Base-by-base conservation (phyloP, 2,329 filamentous ascomycete species). In the Pseudocercospora fijiensis region DNA sequence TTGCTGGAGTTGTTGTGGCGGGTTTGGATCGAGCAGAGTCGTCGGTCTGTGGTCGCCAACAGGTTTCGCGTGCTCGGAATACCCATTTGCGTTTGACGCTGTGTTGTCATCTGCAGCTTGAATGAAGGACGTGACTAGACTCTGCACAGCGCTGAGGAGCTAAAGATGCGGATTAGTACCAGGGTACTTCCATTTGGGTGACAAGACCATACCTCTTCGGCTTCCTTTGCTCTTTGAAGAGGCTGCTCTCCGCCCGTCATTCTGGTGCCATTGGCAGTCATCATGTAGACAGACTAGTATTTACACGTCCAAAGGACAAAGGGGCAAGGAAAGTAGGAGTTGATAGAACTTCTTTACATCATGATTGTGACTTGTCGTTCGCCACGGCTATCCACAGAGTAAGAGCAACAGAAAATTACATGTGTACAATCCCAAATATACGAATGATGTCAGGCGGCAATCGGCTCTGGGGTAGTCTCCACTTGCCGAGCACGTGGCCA, bases 81-180 rank as follows among this genome's bases (percentile, higher is more conserved):
- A 61, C 75, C 87, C 67, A 84, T 83, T 79, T 67, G 84, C 80
- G 24, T 87, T 0, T 82, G 58, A 78, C 81, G 69, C 84, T 87
- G 81, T 28, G 7, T 6, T 80, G 61, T 88, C 82, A 76, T 93
- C 90, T 45, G 90, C 88, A n/a, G 83, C 80, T 65, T 80, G 83
- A 70, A 94, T 86, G 76, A 90, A 92, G 0, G 88, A 87, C 20
- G 92, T 79, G 62, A 93, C 84, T 60, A 92, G 81, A 8, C 82
- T 78, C 76, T 88, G 85, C 56, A 93, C 85, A 3, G 88, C 85
- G 61, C 84, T 81, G 56, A 92, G 83, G 53, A 92, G 83, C 90
- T 92, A 69, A 24, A 24, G 24, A 11, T 62, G 67, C 13, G 24
- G 30, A 59, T 68, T 26, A 67, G 56, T 56, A 58, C 41, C 5